Conservation (phyloP, 192 early-diverging fungal genomes). For the Coemansia sp. region DNA sequence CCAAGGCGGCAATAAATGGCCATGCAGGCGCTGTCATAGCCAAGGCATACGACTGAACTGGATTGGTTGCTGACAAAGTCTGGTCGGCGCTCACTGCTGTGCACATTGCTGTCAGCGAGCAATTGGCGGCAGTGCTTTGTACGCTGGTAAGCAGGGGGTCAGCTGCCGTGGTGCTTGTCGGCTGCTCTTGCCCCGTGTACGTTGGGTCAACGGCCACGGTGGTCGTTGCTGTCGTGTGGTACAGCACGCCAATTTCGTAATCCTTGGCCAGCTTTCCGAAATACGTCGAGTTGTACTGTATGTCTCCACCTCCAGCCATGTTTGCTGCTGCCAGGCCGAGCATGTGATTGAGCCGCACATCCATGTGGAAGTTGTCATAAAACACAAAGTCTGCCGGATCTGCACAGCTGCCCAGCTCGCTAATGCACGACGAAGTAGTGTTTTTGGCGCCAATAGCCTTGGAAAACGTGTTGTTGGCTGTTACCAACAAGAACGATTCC, state of each 20-base stretch:
- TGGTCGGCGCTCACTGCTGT: background rate
- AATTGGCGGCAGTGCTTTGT: conserved; percentile 13
- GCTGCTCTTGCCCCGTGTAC: background rate
- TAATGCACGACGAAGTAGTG: conserved; percentile 23
- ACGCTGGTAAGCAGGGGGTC: conserved; percentile 23
- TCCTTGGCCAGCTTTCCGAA: conserved; percentile 20
- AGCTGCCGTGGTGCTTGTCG: conserved; percentile 6
- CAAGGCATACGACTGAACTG: background rate
- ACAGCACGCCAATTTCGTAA: conserved; percentile 30
- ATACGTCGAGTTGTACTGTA: conserved; percentile 23
- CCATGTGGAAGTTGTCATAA: conserved; percentile 31
- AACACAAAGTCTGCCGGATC: conserved; percentile 30
- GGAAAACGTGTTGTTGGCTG: conserved; percentile 29
- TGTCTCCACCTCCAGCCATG: conserved; percentile 13
- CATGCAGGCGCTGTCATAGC: background rate
- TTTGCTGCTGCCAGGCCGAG: conserved; percentile 25
- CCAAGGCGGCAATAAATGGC: background rate
- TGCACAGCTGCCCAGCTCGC: conserved; percentile 5
- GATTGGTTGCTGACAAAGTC: background rate
- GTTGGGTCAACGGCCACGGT: background rate
- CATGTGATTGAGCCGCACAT: conserved; percentile 27
- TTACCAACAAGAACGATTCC: conserved; percentile 22
- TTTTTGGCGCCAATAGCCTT: conserved; percentile 22
- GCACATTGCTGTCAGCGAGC: conserved; percentile 23
- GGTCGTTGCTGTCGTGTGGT: conserved; percentile 22